Base-by-base conservation (phyloP, 1,284 basidiomycete species). In the Ganoderma lingzhi region DNA sequence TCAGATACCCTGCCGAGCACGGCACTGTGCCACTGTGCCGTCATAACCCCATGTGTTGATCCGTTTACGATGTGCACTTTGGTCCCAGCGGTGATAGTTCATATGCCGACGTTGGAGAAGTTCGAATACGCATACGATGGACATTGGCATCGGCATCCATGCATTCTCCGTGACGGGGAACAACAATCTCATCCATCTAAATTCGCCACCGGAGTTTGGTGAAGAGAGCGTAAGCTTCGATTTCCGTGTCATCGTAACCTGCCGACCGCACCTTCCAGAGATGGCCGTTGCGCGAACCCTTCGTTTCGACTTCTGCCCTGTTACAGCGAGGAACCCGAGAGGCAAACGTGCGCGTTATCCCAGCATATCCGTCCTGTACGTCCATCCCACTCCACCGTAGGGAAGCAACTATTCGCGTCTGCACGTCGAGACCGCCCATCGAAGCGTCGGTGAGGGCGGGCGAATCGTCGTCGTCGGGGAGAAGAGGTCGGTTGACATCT, bases 221-320 rank as follows among this genome's bases (percentile, higher is more conserved):
- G 56, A 59, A 59, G 56, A n/a, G 15, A 9, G 35, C 30, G 32
- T 5, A 23, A n/a, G 17, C 56, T 39, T 59, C 35, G 32, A 14
- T 10, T 59, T 59, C 56, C 30, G 8, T 39, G 56, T 39, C 35
- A 3, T 32, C 14, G 56, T 39, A 39, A 19, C 35, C 32, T 59
- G 17, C 56, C 56, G 17, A 59, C 56, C 35, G 35, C 56, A 23
- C 32, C 56, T 59, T 30, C 56, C 56, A 59, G 35, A 58, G 56
- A 58, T 37, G 56, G 35, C 56, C 56, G 56, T 37, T 17, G 32
- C 19, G 6, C 30, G 35, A 35, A 59, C 35, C 56, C 35, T n/a
- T 35, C n/a, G 6, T 37, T 59, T 39, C 56, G 35, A 39, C 53
- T 59, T 59, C 56, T 56, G 55, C 15, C 55, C 30, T 35, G 14